phyloP scores from a whole-genome alignment of 176 grass and related monocot genomes.

The bread wheat (Triticum aestivum) region DNA sequence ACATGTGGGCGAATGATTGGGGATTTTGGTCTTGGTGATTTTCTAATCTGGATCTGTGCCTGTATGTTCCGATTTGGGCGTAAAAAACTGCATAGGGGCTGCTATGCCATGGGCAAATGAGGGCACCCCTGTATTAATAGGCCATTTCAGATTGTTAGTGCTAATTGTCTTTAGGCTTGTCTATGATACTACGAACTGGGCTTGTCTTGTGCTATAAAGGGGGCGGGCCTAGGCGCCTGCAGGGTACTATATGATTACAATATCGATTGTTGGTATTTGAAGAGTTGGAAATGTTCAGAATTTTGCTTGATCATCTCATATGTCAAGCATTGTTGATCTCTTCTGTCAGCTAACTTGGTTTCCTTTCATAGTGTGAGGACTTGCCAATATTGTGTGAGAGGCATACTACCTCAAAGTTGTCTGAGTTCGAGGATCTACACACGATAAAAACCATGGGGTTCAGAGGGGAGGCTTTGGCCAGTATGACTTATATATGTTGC shows the following conservation, averaged over 20 bases:
- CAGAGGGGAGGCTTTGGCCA: conserved; percentile 88
- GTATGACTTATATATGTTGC: conserved; percentile 81
- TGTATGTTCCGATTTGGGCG: not conserved
- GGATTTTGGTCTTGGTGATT: not conserved
- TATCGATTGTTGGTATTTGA: not conserved
- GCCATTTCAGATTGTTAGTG: not conserved
- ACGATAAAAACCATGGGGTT: conserved; percentile 90
- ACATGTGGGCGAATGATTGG: not conserved
- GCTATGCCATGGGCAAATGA: too few relatives aligned
- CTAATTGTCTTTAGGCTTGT: not conserved
- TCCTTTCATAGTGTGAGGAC: conserved; percentile 58
- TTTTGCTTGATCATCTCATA: not conserved
- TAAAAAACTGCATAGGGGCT: not conserved
- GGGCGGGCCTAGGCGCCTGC: not conserved
- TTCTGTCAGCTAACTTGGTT: not conserved
- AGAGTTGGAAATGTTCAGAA: not conserved
- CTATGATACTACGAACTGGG: not conserved
- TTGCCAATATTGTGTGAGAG: conserved; percentile 88
- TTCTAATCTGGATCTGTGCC: not conserved
- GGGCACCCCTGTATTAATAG: not conserved
- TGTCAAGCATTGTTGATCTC: not conserved
- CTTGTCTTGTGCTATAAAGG: not conserved
- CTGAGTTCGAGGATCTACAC: conserved; percentile 75
- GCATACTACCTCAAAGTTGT: conserved; percentile 89
- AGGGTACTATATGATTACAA: not conserved